phyloP scores from a whole-genome alignment of 148 eudicot genomes.

The Vaccinium corymbosum region DNA sequence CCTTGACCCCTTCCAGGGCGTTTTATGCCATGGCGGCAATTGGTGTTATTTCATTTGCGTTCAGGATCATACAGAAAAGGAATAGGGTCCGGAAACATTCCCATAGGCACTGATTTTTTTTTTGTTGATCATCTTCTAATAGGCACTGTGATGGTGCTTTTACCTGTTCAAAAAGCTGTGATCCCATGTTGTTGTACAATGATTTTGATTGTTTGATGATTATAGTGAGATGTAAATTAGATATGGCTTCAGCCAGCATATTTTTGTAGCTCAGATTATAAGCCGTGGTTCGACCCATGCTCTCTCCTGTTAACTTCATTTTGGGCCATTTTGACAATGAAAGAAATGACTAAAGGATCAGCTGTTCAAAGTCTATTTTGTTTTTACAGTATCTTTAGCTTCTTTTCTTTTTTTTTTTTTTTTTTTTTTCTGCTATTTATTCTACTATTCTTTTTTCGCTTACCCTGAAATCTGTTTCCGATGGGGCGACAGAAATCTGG shows the following conservation, averaged over 20 bases:
- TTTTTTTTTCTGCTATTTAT: neutral
- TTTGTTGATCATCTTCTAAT: slow-evolving; percentile 32
- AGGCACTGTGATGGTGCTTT: slow-evolving; percentile 34
- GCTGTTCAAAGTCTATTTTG: neutral
- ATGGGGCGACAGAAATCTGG: neutral
- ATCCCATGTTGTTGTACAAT: slow-evolving; percentile 13
- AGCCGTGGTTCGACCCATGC: neutral
- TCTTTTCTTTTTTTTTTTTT: too few relatives aligned
- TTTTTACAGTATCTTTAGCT: neutral
- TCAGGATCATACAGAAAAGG: slow-evolving; percentile 61
- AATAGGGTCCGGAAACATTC: slow-evolving; percentile 74
- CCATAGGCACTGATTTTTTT: slow-evolving; percentile 50
- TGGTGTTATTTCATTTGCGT: slow-evolving; percentile 64
- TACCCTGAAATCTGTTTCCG: neutral
- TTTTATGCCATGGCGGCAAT: slow-evolving; percentile 80
- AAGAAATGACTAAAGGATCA: neutral
- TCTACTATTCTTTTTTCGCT: neutral
- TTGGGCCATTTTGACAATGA: neutral
- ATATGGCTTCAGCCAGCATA: slow-evolving; percentile 18
- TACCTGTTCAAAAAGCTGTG: neutral
- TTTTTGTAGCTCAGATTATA: slow-evolving; percentile 21
- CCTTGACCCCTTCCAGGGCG: slow-evolving; percentile 67
- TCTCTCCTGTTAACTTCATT: neutral
- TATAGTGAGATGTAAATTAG: slow-evolving; percentile 13
- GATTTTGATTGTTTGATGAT: neutral